phyloP scores from a whole-genome alignment of 148 eudicot species.

The Vaccinium vitisidaea region DNA sequence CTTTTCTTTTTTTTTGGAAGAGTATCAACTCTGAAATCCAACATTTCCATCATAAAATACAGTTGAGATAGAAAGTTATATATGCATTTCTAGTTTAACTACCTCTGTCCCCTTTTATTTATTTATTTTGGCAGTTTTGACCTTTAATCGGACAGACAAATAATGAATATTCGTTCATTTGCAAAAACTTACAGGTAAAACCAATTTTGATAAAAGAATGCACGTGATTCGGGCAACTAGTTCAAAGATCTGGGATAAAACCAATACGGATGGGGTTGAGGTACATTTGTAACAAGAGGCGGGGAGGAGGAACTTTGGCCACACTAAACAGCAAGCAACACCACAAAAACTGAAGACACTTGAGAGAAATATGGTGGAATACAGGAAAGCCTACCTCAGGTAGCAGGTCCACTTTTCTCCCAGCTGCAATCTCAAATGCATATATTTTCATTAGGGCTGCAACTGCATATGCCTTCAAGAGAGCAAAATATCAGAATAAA shows the following conservation, averaged over 20 bases:
- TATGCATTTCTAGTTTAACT: background rate
- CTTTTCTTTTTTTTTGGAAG: background rate
- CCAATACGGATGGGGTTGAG: background rate
- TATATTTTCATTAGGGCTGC: slow-evolving; percentile 88
- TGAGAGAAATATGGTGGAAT: background rate
- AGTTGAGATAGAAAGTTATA: background rate
- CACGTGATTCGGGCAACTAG: background rate
- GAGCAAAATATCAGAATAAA: slow-evolving; percentile 2
- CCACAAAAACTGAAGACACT: background rate
- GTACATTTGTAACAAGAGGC: background rate
- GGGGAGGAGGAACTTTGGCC: background rate
- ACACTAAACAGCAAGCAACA: background rate
- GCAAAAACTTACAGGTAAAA: background rate
- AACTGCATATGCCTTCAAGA: slow-evolving; percentile 81
- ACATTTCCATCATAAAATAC: background rate
- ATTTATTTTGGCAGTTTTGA: background rate
- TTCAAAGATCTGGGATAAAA: background rate
- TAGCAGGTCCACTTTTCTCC: slow-evolving; percentile 76
- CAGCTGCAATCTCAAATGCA: slow-evolving; percentile 87
- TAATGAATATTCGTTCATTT: background rate
- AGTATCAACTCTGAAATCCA: background rate
- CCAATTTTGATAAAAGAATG: background rate
- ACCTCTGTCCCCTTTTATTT: background rate
- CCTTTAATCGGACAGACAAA: background rate
- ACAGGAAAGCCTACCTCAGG: slow-evolving; percentile 63